Base-by-base conservation (phyloP, 257 asterid genomes). In the Petunia axillaris region DNA sequence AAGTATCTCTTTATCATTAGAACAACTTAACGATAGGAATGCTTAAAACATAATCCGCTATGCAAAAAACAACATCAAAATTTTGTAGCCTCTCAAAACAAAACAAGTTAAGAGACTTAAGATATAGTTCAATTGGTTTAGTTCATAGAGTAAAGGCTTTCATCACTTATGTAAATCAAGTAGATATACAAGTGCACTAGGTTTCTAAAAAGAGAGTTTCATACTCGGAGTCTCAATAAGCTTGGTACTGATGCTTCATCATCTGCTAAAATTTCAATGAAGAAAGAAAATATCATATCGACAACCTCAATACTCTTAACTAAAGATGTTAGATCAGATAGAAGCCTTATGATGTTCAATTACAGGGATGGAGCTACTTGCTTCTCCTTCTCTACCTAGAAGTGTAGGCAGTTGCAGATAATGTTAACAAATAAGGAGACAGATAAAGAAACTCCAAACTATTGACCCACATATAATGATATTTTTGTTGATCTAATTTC, bases 11-110 rank as follows among this genome's bases (percentile, higher is more conserved):
- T 90, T 66, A 89, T 90, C 97, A 96, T 88, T 84, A 94, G 85
- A 84, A 96, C 99, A 80, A 94, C 98, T 90, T 96, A 98, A 79
- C 98, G 99, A 84, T 96, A 96, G 62, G 99, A 91, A 85, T 94
- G 93, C 85, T 94, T 97, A 78, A 90, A 96, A 81, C 99, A 98
- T 90, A 96, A 86, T 97, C 91, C 85, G 98, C 98, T 92, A 96
- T 82, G 89, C 95, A 97, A 89, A 98, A 93, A 91, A 96, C 94
- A 89, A 98, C 99, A 89, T 96, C 98, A 90, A 96, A 97, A 88
- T 94, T 97, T 98, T 96, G 98, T 97, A 91, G 91, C 84, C 88
- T 80, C 86, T 85, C 97, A 89, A 89, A 82, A 86, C n/a, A 89
- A 88, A 84, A 82, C 76, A 85, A 86, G 91, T 83, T 92, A 87